phyloP scores from a whole-genome alignment of 257 asterid species.

The Solanum virginianum region DNA sequence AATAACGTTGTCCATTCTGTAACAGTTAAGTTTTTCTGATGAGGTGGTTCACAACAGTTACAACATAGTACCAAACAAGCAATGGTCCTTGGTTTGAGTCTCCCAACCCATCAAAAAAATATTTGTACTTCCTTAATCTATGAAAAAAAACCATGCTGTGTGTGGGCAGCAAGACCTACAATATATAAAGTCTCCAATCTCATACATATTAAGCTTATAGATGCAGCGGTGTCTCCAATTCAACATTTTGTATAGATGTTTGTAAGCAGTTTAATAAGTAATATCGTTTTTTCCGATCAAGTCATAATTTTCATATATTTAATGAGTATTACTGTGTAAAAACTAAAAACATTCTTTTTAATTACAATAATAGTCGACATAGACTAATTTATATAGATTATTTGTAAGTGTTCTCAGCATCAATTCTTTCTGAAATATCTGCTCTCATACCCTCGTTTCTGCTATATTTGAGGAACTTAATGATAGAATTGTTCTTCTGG shows the following conservation, averaged over 20 bases:
- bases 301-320: not conserved
- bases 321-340: not conserved
- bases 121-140: not conserved
- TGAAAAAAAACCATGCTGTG: not conserved
- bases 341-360: not conserved
- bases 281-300: not conserved
- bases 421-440: not conserved
- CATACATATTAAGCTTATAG: not conserved
- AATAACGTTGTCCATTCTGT: not conserved
- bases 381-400: not conserved
- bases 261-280: not conserved
- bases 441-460: not conserved
- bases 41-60: not conserved
- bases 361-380: not conserved
- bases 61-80: not conserved
- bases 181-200: not conserved
- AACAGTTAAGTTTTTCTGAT: not conserved
- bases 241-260: not conserved
- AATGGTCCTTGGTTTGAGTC: not conserved
- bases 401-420: not conserved
- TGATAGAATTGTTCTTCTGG: not conserved
- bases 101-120: not conserved
- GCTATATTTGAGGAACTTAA: not conserved
- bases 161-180: not conserved
- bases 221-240: not conserved